phyloP scores from a whole-genome alignment of 192 early-diverging fungal species.

The Cetraspora pellucida region DNA sequence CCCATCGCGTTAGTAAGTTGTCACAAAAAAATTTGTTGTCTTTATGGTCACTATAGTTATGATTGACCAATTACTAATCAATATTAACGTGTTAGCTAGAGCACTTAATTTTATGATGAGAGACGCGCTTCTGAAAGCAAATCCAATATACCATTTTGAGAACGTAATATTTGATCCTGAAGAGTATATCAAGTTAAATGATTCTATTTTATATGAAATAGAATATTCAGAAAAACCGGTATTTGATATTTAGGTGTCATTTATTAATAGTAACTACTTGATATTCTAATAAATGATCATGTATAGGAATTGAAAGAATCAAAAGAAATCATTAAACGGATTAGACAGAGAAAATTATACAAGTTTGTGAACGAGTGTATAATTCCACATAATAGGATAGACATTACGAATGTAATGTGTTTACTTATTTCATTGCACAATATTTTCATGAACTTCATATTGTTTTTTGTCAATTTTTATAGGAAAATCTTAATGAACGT shows the following conservation, averaged over 20 bases:
- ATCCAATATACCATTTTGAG: slow-evolving; percentile 66
- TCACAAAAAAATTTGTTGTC: not conserved
- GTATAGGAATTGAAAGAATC: slow-evolving; percentile 51
- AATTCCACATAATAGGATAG: slow-evolving; percentile 55
- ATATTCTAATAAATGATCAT: not conserved
- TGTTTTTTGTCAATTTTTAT: slow-evolving; percentile 34
- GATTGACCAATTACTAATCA: not conserved
- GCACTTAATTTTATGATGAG: slow-evolving; percentile 89
- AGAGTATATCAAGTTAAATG: slow-evolving; percentile 78
- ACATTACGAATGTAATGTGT: slow-evolving; percentile 46
- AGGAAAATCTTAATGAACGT: slow-evolving; percentile 59
- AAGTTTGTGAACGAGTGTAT: slow-evolving; percentile 81
- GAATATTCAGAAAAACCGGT: slow-evolving; percentile 56
- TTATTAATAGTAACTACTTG: not conserved
- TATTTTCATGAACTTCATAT: not conserved
- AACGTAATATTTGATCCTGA: slow-evolving; percentile 62
- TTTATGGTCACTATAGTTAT: not conserved
- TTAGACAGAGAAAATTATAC: slow-evolving; percentile 82
- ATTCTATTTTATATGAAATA: slow-evolving; percentile 76
- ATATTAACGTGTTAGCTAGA: slow-evolving; percentile 40
- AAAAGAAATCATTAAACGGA: slow-evolving; percentile 66
- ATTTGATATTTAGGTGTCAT: not conserved
- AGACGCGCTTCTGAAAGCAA: slow-evolving; percentile 82
- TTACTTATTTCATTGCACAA: slow-evolving; percentile 9
- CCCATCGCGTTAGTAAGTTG: slow-evolving; percentile 74